Conservation (phyloP, 257 asterid species). For the Scutellaria barbata region DNA sequence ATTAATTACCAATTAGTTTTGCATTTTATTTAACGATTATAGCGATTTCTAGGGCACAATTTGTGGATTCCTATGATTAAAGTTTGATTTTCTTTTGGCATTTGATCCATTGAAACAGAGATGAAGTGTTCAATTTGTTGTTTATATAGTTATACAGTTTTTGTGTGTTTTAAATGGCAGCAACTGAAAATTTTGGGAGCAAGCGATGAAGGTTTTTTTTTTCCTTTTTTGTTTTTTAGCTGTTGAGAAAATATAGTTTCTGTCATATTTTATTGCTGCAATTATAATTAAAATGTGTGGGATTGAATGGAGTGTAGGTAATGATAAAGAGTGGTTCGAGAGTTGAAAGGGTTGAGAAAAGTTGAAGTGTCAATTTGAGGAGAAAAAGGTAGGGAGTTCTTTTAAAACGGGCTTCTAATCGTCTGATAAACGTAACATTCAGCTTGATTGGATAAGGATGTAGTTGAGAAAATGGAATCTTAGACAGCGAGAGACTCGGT, state of each 20-base stretch:
- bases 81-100: constrained; percentile 11
- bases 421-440: constrained; percentile 48
- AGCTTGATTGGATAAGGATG: constrained; percentile 34
- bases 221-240: neutral
- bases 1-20: neutral
- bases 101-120: constrained; percentile 17
- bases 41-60: constrained; percentile 16
- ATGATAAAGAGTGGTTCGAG: constrained; percentile 44
- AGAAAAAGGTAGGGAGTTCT: constrained; percentile 34
- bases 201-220: neutral
- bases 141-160: neutral
- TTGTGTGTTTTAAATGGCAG: neutral
- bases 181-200: constrained; percentile 10
- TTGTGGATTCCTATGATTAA: neutral
- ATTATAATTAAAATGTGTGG: constrained; percentile 27
- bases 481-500: constrained; percentile 39
- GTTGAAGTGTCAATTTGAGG: constrained; percentile 34
- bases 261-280: constrained; percentile 15
- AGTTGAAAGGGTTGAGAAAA: constrained; percentile 44
- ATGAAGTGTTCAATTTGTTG: neutral
- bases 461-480: constrained; percentile 35
- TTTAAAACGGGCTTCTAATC: constrained; percentile 45
- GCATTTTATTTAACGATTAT: neutral
- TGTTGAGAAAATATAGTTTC: neutral
- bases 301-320: constrained; percentile 19